phyloP scores from a whole-genome alignment of 1,284 basidiomycete species.

The Microbotryum scabiosae region DNA sequence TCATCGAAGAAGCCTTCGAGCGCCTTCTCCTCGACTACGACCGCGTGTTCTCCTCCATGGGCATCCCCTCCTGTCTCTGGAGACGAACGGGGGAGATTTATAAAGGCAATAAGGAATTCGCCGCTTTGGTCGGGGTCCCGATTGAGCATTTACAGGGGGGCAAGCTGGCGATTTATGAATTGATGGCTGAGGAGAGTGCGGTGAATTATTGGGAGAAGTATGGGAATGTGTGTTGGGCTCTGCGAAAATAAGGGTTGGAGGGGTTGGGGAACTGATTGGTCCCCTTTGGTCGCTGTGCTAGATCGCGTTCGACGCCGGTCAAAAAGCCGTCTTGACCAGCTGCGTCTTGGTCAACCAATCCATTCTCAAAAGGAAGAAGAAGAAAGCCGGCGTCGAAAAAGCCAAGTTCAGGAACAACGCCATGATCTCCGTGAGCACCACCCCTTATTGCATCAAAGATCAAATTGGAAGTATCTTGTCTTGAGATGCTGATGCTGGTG shows the following conservation, averaged over 20 bases:
- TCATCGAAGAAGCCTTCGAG: conserved; percentile 96
- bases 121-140: conserved; percentile 52
- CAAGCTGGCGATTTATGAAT: conserved; percentile 88
- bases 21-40: conserved; percentile 91
- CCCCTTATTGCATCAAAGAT: conserved; percentile 17
- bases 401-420: conserved; percentile 29
- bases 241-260: not conserved
- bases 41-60: conserved; percentile 62
- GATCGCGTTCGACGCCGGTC: conserved; percentile 72
- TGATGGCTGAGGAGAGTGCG: conserved; percentile 91
- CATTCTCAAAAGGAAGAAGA: conserved; percentile 19
- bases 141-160: conserved; percentile 53
- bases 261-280: not conserved
- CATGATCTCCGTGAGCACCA: conserved; percentile 1
- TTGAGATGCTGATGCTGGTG: not conserved
- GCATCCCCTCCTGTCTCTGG: conserved; percentile 95
- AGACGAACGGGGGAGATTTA: conserved; percentile 95
- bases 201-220: conserved; percentile 99
- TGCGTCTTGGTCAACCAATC: conserved; percentile 57
- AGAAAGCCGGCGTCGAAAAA: conserved; percentile 39
- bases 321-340: conserved; percentile 83
- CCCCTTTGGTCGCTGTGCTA: not conserved
- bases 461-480: conserved; percentile 16
- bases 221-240: conserved; percentile 49
- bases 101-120: conserved; percentile 92